These are phyloP conservation scores for Raphanus sativus DNA, from an alignment of 345 rosid species.

Conservation along the genomic window DNA sequence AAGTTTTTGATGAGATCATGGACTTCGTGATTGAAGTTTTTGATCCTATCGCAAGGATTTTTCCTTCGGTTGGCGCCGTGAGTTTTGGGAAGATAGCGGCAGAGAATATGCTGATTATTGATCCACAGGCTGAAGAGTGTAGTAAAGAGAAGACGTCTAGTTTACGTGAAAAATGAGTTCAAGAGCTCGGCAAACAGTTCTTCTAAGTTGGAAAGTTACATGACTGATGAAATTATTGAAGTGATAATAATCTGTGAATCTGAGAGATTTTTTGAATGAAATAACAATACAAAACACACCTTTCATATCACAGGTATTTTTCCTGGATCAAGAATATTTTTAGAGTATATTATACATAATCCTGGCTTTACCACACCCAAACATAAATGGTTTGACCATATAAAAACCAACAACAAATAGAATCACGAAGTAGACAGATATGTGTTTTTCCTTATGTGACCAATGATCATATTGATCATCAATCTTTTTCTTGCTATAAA, in stretches of 20 bases:
- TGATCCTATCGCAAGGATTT: slow-evolving; percentile 65
- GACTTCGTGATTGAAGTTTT: slow-evolving; percentile 73
- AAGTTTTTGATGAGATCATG: slow-evolving; percentile 85
- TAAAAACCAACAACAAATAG: not conserved
- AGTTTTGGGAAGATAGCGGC: slow-evolving; percentile 91
- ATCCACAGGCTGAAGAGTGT: slow-evolving; percentile 74
- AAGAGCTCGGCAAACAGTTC: slow-evolving; percentile 47
- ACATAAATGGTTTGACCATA: not conserved
- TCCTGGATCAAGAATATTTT: not conserved
- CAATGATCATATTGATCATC: not conserved
- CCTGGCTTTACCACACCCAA: not conserved
- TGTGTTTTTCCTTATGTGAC: not conserved
- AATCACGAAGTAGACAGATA: not conserved
- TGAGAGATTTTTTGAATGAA: slow-evolving; percentile 12
- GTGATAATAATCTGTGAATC: slow-evolving; percentile 14
- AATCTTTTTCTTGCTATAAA: not conserved
- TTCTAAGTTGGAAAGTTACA: no score
- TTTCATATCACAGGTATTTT: not conserved
- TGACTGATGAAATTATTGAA: not conserved
- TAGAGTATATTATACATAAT: slow-evolving; percentile 22
- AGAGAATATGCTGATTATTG: slow-evolving; percentile 73
- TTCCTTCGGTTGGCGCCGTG: slow-evolving; percentile 78
- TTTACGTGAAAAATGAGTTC: slow-evolving; percentile 75
- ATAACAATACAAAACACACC: not conserved
- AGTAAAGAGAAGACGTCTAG: slow-evolving; percentile 82